Conservation (phyloP, 2,329 filamentous ascomycete species). For the Coleophoma cylindrospora region DNA sequence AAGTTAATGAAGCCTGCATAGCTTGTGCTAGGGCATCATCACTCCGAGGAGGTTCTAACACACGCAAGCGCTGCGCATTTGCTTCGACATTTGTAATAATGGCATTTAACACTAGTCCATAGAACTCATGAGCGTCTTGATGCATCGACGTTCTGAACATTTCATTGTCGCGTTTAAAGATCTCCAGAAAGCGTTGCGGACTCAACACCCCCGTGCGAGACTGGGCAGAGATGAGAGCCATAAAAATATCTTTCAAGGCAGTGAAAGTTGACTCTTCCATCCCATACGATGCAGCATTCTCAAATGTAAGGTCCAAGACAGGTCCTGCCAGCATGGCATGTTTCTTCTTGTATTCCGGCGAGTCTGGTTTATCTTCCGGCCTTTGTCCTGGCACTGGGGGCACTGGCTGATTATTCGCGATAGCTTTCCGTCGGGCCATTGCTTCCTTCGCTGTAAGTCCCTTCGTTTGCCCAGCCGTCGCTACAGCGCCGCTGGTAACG, state of each 20-base stretch:
- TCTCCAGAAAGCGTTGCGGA: constrained; percentile 88
- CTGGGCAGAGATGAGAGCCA: constrained; percentile 75
- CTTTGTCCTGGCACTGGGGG: constrained; percentile 45
- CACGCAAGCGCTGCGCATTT: constrained; percentile 64
- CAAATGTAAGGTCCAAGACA: constrained; percentile 76
- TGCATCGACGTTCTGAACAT: constrained; percentile 98
- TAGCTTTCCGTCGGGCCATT: constrained; percentile 48
- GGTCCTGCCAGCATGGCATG: constrained; percentile 84
- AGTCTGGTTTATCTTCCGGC: constrained; percentile 90
- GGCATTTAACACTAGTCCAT: constrained; percentile 91
- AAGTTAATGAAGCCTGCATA: constrained; percentile 38
- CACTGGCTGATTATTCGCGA: constrained; percentile 48
- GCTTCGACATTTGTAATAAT: constrained; percentile 91
- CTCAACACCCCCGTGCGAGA: constrained; percentile 86
- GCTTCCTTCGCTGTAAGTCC: constrained; percentile 50
- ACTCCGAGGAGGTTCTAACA: constrained; percentile 36
- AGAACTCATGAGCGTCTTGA: constrained; percentile 96
- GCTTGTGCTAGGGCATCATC: constrained; percentile 45
- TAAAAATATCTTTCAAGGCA: constrained; percentile 92
- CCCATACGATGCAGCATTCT: constrained; percentile 74
- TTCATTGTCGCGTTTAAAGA: constrained; percentile 90
- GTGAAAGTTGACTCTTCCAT: constrained; percentile 97
- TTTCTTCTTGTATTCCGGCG: constrained; percentile 97
- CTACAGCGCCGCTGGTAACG: constrained; percentile 41
- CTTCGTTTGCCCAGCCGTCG: constrained; percentile 45